Base-by-base conservation (phyloP, 202 grass and related monocot genomes). In the Setaria viridis region DNA sequence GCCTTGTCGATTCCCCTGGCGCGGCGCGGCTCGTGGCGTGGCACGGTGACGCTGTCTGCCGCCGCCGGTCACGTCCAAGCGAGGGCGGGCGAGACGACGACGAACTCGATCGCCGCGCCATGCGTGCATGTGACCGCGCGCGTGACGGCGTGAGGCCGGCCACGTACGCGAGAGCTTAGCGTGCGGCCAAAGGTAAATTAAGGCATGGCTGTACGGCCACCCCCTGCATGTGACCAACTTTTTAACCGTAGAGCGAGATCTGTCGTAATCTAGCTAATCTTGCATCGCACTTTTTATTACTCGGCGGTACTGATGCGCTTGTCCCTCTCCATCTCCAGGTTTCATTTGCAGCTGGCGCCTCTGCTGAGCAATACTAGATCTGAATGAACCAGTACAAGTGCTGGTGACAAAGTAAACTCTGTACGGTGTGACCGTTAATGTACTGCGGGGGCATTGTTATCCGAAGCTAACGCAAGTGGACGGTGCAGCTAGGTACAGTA, bases 1-100 rank as follows among this genome's bases (percentile, higher is more conserved):
- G 35, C 6, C 45, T 74, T 80, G 87, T 88, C 87, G 75, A 16
- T 88, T 88, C 87, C 68, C 12, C 29, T 41, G 81, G 57, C 48
- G 0, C 43, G 21, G 29, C 13, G 2, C 35, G 54, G 42, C 54
- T 15, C 53, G 17, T 16, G 49, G 2, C 49, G 14, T 16, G 49
- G 49, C 37, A 39, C 37, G 37, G 37, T 39, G 37, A 4, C 50
- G 20, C 7, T 11, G n/a, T 3, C n/a, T 2, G 19, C 19, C 4
- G 1, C 20, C 5, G 35, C 16, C 65, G 7, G 35, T 9, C 32
- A 32, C 48, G 48, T 11, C 73, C 73, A 76, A 34, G 46, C 12
- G 62, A 9, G 34, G 34, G 34, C 34, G 43, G 43, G 1, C 6
- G 19, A 4, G 9, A 10, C 9, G 34, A 35, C 34, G 34, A 41